These are phyloP conservation scores for Penicillium angulare DNA, from an alignment of 495 filamentous ascomycete species.

Conservation along the genomic window DNA sequence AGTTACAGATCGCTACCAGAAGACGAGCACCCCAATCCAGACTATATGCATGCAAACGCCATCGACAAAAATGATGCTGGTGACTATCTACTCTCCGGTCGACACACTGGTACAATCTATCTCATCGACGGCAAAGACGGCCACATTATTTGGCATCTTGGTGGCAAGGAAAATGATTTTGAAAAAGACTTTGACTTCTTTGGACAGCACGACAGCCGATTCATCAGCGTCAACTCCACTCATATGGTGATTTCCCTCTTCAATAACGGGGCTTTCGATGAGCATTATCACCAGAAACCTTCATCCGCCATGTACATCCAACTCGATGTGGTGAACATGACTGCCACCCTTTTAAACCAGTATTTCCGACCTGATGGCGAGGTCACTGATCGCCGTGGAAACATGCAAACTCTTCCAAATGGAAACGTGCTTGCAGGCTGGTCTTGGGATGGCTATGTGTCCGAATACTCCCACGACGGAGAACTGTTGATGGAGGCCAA, in stretches of 20 bases:
- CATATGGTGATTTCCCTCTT: constrained; percentile 37
- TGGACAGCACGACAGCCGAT: constrained; percentile 52
- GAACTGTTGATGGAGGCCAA: constrained; percentile 35
- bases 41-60: constrained; percentile 45
- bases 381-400: constrained; percentile 48
- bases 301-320: constrained; percentile 9
- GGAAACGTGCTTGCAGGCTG: constrained; percentile 49
- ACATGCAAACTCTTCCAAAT: constrained; percentile 45
- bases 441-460: constrained; percentile 44
- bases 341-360: constrained; percentile 28
- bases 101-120: constrained; percentile 46
- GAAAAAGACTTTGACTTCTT: constrained; percentile 37
- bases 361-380: constrained; percentile 34
- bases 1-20: neutral
- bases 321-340: constrained; percentile 24
- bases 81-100: constrained; percentile 49
- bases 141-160: constrained; percentile 49
- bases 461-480: constrained; percentile 46
- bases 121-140: constrained; percentile 49
- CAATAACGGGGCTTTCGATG: constrained; percentile 38
- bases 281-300: constrained; percentile 15
- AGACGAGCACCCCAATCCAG: neutral
- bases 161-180: constrained; percentile 37
- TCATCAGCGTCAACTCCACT: constrained; percentile 32
- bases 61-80: constrained; percentile 47